Evolutionary conservation across 139 green algal species (phyloP).

Genomic region (Marvania coccoides): DNA sequence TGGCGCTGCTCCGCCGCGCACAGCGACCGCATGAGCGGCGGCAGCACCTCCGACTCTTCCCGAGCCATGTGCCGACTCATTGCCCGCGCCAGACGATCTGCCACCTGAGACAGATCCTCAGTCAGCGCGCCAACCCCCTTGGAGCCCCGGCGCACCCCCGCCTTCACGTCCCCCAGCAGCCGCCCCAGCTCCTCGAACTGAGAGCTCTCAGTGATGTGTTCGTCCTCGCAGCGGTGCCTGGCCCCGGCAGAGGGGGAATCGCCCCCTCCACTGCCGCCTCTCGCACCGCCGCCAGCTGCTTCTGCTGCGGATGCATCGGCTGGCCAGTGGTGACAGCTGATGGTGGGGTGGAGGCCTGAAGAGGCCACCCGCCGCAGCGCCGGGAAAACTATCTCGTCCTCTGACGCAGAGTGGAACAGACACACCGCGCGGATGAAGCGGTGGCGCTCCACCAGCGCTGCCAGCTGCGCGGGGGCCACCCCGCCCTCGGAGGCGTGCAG

Average conservation of each 20-base stretch:
- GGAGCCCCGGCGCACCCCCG: slow-evolving; percentile 47
- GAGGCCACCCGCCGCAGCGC: slow-evolving; percentile 43
- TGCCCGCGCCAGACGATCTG: slow-evolving; percentile 31
- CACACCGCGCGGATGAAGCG: slow-evolving; percentile 84
- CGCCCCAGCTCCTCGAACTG: slow-evolving; percentile 70
- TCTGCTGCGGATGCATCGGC: neutral
- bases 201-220: slow-evolving; percentile 59
- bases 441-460: slow-evolving; percentile 59
- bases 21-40: slow-evolving; percentile 60
- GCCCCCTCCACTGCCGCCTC: neutral
- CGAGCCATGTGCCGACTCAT: slow-evolving; percentile 55
- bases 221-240: slow-evolving; percentile 41
- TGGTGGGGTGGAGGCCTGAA: neutral
- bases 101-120: slow-evolving; percentile 42
- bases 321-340: neutral
- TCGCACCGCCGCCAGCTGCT: neutral
- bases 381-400: slow-evolving; percentile 88
- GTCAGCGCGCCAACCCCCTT: slow-evolving; percentile 58
- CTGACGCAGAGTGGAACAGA: slow-evolving; percentile 76
- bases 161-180: slow-evolving; percentile 65
- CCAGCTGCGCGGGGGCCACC: slow-evolving; percentile 29
- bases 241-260: neutral
- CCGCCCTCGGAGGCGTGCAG: slow-evolving; percentile 16
- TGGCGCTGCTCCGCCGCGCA: slow-evolving; percentile 67
- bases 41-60: slow-evolving; percentile 79